Evolutionary conservation across 768 basidiomycete genomes (phyloP).

Genomic region (Russula griseocarnosa): DNA sequence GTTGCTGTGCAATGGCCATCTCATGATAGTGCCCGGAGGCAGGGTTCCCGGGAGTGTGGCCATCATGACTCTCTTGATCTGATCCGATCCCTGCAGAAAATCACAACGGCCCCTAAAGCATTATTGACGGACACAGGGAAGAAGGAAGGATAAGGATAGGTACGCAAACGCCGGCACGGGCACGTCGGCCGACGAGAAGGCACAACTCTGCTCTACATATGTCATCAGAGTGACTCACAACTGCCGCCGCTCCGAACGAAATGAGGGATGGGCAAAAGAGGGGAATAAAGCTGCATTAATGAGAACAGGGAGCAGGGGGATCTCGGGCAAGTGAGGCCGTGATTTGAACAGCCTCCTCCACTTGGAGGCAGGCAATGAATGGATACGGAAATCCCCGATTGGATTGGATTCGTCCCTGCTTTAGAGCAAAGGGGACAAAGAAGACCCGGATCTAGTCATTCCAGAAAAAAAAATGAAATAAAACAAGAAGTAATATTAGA

Average conservation of each 20-base stretch:
- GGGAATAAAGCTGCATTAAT: neutral
- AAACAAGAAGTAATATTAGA: neutral
- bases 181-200: neutral
- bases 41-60: neutral
- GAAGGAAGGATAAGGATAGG: no score
- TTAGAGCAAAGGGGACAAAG: neutral
- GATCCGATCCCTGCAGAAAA: no score
- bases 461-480: neutral
- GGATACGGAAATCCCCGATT: neutral
- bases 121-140: neutral
- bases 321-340: neutral
- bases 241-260: neutral
- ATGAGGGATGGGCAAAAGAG: neutral
- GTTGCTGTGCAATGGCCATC: neutral
- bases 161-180: no score
- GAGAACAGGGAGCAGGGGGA: neutral
- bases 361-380: neutral
- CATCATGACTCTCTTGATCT: neutral
- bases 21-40: neutral
- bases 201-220: neutral
- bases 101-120: neutral
- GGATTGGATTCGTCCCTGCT: neutral
- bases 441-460: constrained; percentile 3
- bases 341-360: neutral
- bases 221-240: neutral